Percentiles rank a stretch among this genome's conserved stretches.
Evolutionary conservation across 257 asterid genomes (phyloP).

Genomic region (Fraxinus quadrangulata): DNA sequence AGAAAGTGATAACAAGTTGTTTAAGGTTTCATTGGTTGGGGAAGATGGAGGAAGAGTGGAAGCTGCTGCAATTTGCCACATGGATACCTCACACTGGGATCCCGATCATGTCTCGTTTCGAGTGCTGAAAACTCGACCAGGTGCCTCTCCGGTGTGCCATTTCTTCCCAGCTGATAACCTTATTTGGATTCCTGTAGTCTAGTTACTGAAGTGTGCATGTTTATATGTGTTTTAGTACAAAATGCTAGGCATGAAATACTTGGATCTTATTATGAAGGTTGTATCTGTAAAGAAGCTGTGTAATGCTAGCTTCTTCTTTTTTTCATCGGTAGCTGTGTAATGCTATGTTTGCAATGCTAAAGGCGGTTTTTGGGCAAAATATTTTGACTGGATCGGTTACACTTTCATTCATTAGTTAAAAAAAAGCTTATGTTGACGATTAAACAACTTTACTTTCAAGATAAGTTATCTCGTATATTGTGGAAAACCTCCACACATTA

Average conservation of each 20-base stretch:
- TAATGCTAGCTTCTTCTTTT: too few relatives aligned
- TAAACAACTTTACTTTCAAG: not conserved
- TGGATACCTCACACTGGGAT: slow-evolving; percentile 79
- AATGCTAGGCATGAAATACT: slow-evolving; percentile 1
- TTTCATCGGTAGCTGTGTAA: not conserved
- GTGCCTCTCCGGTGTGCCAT: slow-evolving; percentile 75
- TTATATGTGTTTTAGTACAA: not conserved
- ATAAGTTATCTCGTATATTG: not conserved
- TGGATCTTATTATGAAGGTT: not conserved
- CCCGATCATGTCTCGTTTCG: slow-evolving; percentile 64
- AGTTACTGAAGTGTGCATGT: not conserved
- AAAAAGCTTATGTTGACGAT: too few relatives aligned
- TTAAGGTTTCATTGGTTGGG: slow-evolving; percentile 53
- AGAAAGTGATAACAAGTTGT: slow-evolving; percentile 50
- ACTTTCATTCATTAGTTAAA: too few relatives aligned
- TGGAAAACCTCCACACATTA: not conserved
- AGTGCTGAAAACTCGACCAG: slow-evolving; percentile 60
- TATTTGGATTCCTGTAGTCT: slow-evolving; percentile 55
- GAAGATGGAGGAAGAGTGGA: slow-evolving; percentile 68
- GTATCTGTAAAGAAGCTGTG: not conserved
- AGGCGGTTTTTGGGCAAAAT: not conserved
- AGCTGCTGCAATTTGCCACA: slow-evolving; percentile 76
- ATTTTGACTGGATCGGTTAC: too few relatives aligned
- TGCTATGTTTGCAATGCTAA: not conserved
- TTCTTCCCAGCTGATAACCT: slow-evolving; percentile 74